phyloP scores from a whole-genome alignment of 495 filamentous ascomycete species.

The Echria macrotheca region DNA sequence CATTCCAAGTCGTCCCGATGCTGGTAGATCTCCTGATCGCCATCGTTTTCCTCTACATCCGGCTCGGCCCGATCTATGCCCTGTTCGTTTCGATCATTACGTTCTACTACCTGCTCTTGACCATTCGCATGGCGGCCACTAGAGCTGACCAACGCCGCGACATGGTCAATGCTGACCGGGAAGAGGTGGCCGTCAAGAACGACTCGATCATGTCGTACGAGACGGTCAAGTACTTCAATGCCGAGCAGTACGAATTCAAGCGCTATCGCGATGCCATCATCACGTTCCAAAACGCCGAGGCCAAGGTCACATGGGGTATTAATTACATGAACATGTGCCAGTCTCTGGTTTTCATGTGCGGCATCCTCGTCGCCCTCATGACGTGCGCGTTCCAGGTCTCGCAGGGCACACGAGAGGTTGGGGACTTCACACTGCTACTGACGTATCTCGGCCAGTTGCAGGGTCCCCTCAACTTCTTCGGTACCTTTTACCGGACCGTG shows the following conservation, averaged over 20 bases:
- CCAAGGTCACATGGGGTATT: conserved; percentile 79
- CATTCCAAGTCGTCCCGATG: conserved; percentile 94
- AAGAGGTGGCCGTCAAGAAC: conserved; percentile 96
- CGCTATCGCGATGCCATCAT: conserved; percentile 75
- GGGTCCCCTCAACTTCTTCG: conserved; percentile 93
- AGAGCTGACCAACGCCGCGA: conserved; percentile 81
- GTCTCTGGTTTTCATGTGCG: conserved; percentile 88
- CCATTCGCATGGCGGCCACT: conserved; percentile 92
- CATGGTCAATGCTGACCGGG: conserved; percentile 89
- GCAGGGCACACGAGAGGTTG: conserved; percentile 61
- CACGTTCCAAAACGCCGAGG: conserved; percentile 81
- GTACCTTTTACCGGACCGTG: conserved; percentile 93
- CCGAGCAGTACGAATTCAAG: conserved; percentile 86
- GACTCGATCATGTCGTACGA: conserved; percentile 98
- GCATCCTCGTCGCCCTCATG: conserved; percentile 68
- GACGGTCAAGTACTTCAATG: conserved; percentile 99
- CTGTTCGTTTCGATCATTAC: conserved; percentile 84
- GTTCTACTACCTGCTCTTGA: conserved; percentile 94
- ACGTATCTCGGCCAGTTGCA: conserved; percentile 93
- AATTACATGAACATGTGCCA: conserved; percentile 92
- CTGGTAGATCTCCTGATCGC: conserved; percentile 83
- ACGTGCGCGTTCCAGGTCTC: conserved; percentile 79
- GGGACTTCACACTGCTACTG: conserved; percentile 73
- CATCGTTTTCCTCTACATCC: conserved; percentile 74
- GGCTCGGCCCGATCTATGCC: conserved; percentile 86